Evolutionary conservation across 2,329 filamentous ascomycete species (phyloP), one percentile per base, ranked within the genome.

Genomic region (Elsinoe ampelina): DNA sequence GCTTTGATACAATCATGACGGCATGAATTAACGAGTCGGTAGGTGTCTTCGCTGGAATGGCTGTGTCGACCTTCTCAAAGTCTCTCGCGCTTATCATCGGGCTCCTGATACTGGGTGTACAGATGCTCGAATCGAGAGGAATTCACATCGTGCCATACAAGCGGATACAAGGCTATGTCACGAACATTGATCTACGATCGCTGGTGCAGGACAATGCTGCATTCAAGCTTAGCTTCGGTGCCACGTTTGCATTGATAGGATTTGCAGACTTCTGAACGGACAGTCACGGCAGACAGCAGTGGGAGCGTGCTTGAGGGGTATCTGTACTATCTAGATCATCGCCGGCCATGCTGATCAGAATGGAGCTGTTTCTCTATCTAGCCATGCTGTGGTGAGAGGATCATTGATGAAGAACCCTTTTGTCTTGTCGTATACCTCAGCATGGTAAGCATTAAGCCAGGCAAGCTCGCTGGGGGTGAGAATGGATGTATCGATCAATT

Each of bases 391-490:
- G 1, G 89, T 87, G 63, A 86, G 68, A 50, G 82, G 73, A 67
- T 95, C 89, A 2, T 82, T 75, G 61, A 85, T 76, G 64, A 98
- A 92, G 71, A 82, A 90, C 15, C 74, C 76, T 67, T 82, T 83
- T 3, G 89, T 95, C 77, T 93, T 95, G 58, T 86, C 81, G 70
- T 83, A 80, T 13, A 98, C 85, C 69, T 93, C 85, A 34, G 78
- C 73, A 68, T 95, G 87, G 69, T 95, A 95, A 41, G 83, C 78
- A 66, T 97, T 95, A 63, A 98, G 73, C 88, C 92, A 98, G 59
- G 80, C 73, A 73, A 85, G 87, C 75, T 98, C 93, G 11, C 75
- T 77, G 3, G 77, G 75, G 0, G 84, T 90, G 63, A 98, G 73
- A 34, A 95, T 75, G 54, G 69, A 77, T 56, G 80, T 75, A 64